A percentile compares a stretch with the other conserved stretches of the same genome.
These are phyloP conservation scores for Xylaria scruposa DNA, from an alignment of 495 filamentous ascomycete species.

Conservation along the genomic window DNA sequence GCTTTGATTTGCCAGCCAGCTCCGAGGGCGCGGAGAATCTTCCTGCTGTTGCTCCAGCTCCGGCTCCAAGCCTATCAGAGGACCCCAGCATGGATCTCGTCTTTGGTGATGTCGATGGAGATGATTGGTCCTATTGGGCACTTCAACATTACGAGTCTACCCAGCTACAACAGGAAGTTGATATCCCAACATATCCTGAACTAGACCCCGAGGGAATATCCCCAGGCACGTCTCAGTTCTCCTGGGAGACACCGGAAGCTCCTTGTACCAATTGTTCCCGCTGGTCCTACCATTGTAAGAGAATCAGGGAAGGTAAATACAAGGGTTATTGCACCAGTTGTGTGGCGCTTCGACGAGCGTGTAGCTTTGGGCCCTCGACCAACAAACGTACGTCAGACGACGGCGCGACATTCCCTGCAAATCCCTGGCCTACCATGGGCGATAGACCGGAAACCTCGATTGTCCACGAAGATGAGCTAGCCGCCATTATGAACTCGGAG, in stretches of 20 bases:
- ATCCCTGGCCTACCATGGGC: conserved; percentile 54
- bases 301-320: conserved; percentile 70
- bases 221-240: conserved; percentile 41
- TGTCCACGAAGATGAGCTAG: conserved; percentile 55
- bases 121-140: conserved; percentile 59
- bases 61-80: conserved; percentile 30
- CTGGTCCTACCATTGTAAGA: conserved; percentile 76
- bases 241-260: conserved; percentile 47
- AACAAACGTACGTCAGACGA: conserved; percentile 36
- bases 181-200: conserved; percentile 27
- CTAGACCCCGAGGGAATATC: conserved; percentile 23
- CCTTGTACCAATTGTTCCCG: conserved; percentile 76
- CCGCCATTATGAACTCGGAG: conserved; percentile 47
- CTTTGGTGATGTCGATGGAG: conserved; percentile 52
- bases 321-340: conserved; percentile 78
- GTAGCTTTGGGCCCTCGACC: conserved; percentile 64
- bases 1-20: conserved; percentile 27
- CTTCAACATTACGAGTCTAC: conserved; percentile 51
- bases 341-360: conserved; percentile 73
- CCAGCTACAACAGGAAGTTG: conserved; percentile 34
- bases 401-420: conserved; percentile 47
- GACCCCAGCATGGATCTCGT: conserved; percentile 50
- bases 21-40: conserved; percentile 34
- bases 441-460: conserved; percentile 51
- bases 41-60: conserved; percentile 18